A percentile compares a stretch with the other conserved stretches of the same genome.
Conservation (phyloP, 75 land plant species). For the Cunninghamia lanceolata region DNA sequence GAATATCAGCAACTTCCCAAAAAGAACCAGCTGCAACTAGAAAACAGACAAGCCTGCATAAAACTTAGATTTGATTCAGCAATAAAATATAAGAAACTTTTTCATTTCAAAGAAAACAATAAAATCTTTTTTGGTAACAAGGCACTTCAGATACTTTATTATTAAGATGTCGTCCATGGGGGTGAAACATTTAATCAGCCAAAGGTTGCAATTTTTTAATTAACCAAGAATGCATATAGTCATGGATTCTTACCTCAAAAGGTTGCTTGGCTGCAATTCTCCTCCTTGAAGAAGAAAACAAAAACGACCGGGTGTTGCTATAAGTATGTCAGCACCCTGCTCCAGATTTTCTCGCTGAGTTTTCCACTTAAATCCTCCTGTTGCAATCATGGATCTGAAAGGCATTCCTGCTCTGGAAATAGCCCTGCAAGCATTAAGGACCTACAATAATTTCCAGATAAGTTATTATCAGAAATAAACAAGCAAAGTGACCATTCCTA, state of each 20-base stretch:
- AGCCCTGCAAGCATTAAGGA: slow-evolving; percentile 76
- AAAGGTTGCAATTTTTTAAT: not conserved
- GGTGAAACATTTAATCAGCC: not conserved
- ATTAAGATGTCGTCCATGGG: not conserved
- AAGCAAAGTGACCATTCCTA: not conserved
- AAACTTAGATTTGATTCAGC: not conserved
- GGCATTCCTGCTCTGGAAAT: slow-evolving; percentile 78
- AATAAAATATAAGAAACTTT: not conserved
- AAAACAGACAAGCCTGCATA: not conserved
- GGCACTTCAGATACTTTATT: not conserved
- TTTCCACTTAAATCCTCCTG: slow-evolving; percentile 92
- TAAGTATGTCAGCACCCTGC: slow-evolving; percentile 75
- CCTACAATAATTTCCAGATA: slow-evolving; percentile 42
- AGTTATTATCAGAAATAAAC: not conserved
- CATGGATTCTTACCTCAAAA: slow-evolving; percentile 50
- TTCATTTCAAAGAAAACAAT: not conserved
- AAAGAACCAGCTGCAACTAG: not conserved
- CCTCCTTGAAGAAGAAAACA: slow-evolving; percentile 67
- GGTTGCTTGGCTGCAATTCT: slow-evolving; percentile 54
- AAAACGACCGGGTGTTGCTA: slow-evolving; percentile 98
- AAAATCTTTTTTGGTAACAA: not conserved
- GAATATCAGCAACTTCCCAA: not conserved
- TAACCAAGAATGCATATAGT: not conserved
- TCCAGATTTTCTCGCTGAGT: slow-evolving; percentile 83
- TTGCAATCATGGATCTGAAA: slow-evolving; percentile 90